Evolutionary conservation across 192 early-diverging fungal genomes (phyloP).

Genomic region (Rhizoclosmatium sp.): DNA sequence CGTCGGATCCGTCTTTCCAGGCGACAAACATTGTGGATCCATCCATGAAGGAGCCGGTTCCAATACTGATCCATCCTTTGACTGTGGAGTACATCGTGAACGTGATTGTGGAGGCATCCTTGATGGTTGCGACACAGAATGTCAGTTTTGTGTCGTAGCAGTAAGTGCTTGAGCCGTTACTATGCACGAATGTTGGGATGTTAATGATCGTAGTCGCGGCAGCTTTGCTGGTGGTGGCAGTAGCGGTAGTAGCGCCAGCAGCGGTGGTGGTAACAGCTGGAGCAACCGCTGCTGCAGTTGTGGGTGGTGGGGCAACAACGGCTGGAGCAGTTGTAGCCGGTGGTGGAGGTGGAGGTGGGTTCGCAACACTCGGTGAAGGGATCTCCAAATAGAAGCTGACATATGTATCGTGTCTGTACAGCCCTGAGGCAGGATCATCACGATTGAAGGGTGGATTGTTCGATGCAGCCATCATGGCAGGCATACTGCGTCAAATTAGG

Average conservation of each 20-base stretch:
- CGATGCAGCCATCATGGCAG: too few relatives aligned
- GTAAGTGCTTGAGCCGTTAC: background rate
- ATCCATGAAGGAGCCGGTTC: constrained; percentile 36
- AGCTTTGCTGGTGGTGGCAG: background rate
- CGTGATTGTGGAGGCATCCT: background rate
- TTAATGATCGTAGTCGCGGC: background rate
- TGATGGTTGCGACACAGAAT: background rate
- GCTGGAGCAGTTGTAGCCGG: background rate
- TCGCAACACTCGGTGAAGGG: too few relatives aligned
- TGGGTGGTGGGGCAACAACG: background rate
- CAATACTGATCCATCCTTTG: constrained; percentile 35
- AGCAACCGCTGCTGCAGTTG: background rate
- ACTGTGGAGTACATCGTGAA: constrained; percentile 20
- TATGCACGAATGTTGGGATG: too few relatives aligned
- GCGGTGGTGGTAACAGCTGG: constrained; percentile 1
- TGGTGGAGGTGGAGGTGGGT: too few relatives aligned
- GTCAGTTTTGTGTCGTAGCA: background rate
- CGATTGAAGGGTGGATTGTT: too few relatives aligned
- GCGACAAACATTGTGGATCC: constrained; percentile 42
- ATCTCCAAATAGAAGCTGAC: background rate
- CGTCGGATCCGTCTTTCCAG: constrained; percentile 37
- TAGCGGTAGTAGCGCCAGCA: background rate
- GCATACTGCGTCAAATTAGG: too few relatives aligned
- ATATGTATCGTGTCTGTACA: too few relatives aligned
- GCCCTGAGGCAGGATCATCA: too few relatives aligned